A percentile compares a stretch with the other conserved stretches of the same genome.
phyloP scores from a whole-genome alignment of 176 grass and related monocot species.

The Zea luxurians region DNA sequence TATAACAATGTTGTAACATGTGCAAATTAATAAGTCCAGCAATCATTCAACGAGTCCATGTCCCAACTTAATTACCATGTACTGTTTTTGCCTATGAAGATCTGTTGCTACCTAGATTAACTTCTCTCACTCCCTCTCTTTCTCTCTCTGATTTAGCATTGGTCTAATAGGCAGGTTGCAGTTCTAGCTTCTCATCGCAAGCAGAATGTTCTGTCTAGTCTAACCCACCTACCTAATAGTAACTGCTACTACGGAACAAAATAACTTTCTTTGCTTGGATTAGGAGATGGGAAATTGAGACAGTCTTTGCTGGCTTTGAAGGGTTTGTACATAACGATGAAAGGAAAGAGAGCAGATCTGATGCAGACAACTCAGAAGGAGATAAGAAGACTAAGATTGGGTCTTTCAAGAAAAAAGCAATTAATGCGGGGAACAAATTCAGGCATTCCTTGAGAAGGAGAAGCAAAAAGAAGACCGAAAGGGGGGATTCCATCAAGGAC shows the following conservation, averaged over 20 bases:
- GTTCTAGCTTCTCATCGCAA: conserved; percentile 5
- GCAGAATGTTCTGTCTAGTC: background rate
- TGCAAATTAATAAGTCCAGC: background rate
- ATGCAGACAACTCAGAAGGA: conserved; percentile 79
- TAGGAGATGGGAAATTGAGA: conserved; percentile 29
- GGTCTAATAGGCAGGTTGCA: background rate
- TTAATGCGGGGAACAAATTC: conserved; percentile 88
- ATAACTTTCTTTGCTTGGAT: conserved; percentile 26
- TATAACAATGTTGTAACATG: background rate
- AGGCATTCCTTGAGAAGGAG: conserved; percentile 83
- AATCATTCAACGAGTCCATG: background rate
- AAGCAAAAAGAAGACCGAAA: conserved; percentile 70
- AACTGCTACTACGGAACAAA: background rate
- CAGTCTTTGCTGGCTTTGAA: conserved; percentile 59
- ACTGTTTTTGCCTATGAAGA: background rate
- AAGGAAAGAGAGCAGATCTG: conserved; percentile 69
- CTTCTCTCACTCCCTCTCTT: background rate
- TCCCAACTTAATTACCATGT: background rate
- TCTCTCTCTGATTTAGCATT: background rate
- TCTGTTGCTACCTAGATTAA: background rate
- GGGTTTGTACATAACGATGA: conserved; percentile 56
- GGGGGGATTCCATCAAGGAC: conserved; percentile 65
- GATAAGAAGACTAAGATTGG: conserved; percentile 82
- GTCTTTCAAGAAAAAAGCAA: conserved; percentile 86
- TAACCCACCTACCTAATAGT: background rate